Conservation (phyloP, 148 eudicot species). For the Vaccinium myrtillus region DNA sequence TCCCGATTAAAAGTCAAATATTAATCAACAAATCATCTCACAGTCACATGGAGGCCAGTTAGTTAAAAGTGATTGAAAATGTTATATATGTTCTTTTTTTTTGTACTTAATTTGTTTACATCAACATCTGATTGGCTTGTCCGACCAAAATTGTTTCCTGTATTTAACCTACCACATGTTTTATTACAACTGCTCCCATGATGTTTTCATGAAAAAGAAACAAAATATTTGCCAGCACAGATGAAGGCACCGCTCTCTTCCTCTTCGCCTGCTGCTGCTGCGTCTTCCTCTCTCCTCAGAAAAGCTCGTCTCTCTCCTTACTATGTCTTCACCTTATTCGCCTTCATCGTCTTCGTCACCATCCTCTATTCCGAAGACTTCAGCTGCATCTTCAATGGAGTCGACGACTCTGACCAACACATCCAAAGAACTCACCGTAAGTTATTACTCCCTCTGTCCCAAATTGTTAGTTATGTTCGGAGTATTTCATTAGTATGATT, state of each 20-base stretch:
- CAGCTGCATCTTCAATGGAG: slow-evolving; percentile 47
- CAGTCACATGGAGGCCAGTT: not conserved
- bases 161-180: slow-evolving; percentile 21
- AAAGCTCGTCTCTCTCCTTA: slow-evolving; percentile 57
- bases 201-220: not conserved
- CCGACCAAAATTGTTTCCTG: slow-evolving; percentile 13
- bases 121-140: slow-evolving; percentile 1
- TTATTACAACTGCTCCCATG: not conserved
- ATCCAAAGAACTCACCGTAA: slow-evolving; percentile 17
- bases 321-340: slow-evolving; percentile 49
- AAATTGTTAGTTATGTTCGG: too few species aligned
- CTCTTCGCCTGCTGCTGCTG: slow-evolving; percentile 29
- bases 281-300: slow-evolving; percentile 28
- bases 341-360: slow-evolving; percentile 59
- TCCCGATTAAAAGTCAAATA: not conserved
- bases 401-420: slow-evolving; percentile 19
- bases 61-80: not conserved
- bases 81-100: not conserved
- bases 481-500: too few species aligned
- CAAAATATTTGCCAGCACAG: not conserved
- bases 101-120: not conserved
- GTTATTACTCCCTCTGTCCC: too few species aligned
- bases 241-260: slow-evolving; percentile 52
- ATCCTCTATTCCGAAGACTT: slow-evolving; percentile 64
- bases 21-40: not conserved